Base-by-base conservation (phyloP, 2,329 filamentous ascomycete species). In the Neonectria faginata region DNA sequence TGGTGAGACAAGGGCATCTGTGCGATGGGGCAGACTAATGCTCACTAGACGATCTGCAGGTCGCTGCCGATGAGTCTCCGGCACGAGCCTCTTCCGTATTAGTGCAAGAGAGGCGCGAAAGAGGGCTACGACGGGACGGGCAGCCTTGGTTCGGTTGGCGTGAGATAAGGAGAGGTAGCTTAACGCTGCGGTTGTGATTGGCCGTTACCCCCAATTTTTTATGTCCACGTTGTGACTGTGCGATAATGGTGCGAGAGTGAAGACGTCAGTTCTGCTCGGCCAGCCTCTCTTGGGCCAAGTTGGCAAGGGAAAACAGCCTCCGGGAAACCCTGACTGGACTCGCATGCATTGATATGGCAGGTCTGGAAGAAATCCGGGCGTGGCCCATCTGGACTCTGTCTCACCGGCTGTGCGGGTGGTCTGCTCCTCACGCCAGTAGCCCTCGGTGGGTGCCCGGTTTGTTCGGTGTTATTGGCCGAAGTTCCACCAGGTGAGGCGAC, bases 131-230 rank as follows among this genome's bases (percentile, higher is more conserved):
- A 64, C 45, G 56, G 63, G 60, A 70, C 63, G 62, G 65, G 27
- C 54, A 62, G 50, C 55, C 45, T 60, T 81, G 76, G 76, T 79
- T 60, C 80, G 77, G 76, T 79, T 82, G 80, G 79, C 64, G 70
- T 67, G 69, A 80, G 81, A 83, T 83, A 83, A 83, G 81, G 62
- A 74, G 69, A 60, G 52, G 54, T 65, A 65, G 62, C 62, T 52
- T 41, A 62, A 64, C 59, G 57, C 62, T n/a, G 29, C 16, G 48
- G 20, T 22, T 8, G 20, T 81, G 79, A 83, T 83, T 82, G 81
- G 81, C 67, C 64, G 57, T 22, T 47, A 53, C 62, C 47, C 52
- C 55, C 67, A 74, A 72, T 81, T 83, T 83, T 75, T 75, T 79
- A 72, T 81, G 79, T 80, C 79, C 73, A 78, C 74, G 69, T 73